Percentiles rank a stretch among this genome's conserved stretches.
phyloP scores from a whole-genome alignment of 768 basidiomycete species.

The Naganishia friedmannii region DNA sequence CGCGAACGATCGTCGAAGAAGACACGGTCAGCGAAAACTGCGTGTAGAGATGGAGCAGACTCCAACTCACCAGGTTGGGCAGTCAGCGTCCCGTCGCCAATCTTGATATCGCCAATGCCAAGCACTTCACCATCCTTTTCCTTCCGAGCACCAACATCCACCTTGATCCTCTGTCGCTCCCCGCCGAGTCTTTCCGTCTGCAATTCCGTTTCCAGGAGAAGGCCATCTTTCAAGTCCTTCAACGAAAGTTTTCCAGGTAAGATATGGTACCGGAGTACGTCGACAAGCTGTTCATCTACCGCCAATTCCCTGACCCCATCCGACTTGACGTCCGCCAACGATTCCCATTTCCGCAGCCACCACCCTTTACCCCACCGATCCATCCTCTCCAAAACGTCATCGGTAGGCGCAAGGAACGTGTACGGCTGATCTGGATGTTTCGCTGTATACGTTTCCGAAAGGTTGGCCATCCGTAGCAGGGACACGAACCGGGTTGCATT shows the following conservation, averaged over 20 bases:
- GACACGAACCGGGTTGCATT: slow-evolving; percentile 89
- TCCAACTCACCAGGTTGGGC: slow-evolving; percentile 66
- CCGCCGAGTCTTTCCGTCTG: slow-evolving; percentile 45
- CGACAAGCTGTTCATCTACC: neutral
- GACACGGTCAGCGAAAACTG: too few species aligned
- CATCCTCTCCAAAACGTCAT: slow-evolving; percentile 66
- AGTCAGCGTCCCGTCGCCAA: slow-evolving; percentile 77
- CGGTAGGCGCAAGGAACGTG: slow-evolving; percentile 87
- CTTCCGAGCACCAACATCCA: slow-evolving; percentile 50
- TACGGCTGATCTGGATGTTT: slow-evolving; percentile 54
- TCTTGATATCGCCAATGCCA: slow-evolving; percentile 62
- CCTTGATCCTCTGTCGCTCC: slow-evolving; percentile 54
- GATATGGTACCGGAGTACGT: slow-evolving; percentile 77
- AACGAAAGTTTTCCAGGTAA: slow-evolving; percentile 74
- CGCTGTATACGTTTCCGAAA: slow-evolving; percentile 55
- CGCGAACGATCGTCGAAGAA: too few species aligned
- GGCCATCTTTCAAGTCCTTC: slow-evolving; percentile 67
- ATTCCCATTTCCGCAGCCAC: neutral
- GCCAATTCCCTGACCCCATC: neutral
- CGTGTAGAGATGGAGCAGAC: neutral
- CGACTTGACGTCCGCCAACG: slow-evolving; percentile 6
- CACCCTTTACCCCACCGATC: slow-evolving; percentile 37
- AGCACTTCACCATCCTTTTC: slow-evolving; percentile 33
- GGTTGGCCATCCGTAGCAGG: slow-evolving; percentile 75
- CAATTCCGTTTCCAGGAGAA: slow-evolving; percentile 76